Base-by-base conservation (phyloP, 2,329 filamentous ascomycete species). In the Fusarium nisikadoi region DNA sequence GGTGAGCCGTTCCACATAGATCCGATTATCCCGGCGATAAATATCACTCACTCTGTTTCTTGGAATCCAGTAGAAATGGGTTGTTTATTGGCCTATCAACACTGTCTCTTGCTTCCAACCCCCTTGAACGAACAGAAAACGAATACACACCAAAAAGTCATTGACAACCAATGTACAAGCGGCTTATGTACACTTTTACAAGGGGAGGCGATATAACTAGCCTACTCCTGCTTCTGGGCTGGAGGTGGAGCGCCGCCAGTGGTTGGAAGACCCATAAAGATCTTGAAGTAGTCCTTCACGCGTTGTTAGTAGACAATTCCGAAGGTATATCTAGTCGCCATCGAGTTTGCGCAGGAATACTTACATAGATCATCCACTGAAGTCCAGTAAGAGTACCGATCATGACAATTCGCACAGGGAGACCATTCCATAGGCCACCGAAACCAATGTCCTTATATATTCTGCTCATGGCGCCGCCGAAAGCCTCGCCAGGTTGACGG, bases 391-490 rank as follows among this genome's bases (percentile, higher is more conserved):
- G 81, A 33, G 90, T 92, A 75, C 92, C 93, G 72, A 97, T 94
- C 94, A 97, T 97, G 78, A 97, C 90, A 78, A 97, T 97, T 65
- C 88, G 81, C 54, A 97, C 92, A 0, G 93, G 92, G 47, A 98
- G 84, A 13, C 95, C 95, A 78, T 97, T 97, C 95, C 95, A 97
- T 33, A 98, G 87, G n/a, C 95, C 95, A 20, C 76, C 77, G 82
- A 97, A 97, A 36, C 94, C 94, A 78, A 97, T 96, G 41, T 97
- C 93, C 77, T 87, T 89, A 84, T 97, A 97, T 77, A 97, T 96
- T 47, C 94, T 89, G 65, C 89, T 84, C 75, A 93, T 88, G n/a
- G 93, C 94, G 41, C 87, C 86, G 23, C 92, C 93, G 72, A 95
- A 94, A 4, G 89, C 89, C 84, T 97, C 94, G 35, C 94, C 93